phyloP scores from a whole-genome alignment of 2,329 filamentous ascomycete species.

The Stemphylium vesicarium region DNA sequence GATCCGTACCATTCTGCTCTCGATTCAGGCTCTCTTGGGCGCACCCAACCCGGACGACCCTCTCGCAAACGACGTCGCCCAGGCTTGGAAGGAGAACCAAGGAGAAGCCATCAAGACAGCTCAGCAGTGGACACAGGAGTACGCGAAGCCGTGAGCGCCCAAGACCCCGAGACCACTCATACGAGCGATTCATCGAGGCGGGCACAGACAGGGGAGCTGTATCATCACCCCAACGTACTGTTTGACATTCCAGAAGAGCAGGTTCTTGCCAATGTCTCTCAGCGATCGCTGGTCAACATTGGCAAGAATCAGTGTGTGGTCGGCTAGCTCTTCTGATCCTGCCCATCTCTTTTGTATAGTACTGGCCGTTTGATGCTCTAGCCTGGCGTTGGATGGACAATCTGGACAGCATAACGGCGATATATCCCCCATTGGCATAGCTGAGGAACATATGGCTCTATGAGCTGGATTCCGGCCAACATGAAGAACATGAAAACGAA shows the following conservation, averaged over 20 bases:
- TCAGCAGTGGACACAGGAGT: conserved; percentile 86
- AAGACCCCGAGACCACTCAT: neutral
- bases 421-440: conserved; percentile 21
- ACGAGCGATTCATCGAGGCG: neutral
- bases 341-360: conserved; percentile 15
- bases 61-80: conserved; percentile 96
- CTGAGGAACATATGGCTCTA: conserved; percentile 13
- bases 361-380: conserved; percentile 16
- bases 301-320: neutral
- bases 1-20: conserved; percentile 97
- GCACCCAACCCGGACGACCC: conserved; percentile 98
- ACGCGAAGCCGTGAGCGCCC: conserved; percentile 61
- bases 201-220: neutral
- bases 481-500: conserved; percentile 27
- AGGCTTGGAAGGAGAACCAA: conserved; percentile 97
- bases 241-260: conserved; percentile 1
- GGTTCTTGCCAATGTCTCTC: neutral
- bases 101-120: conserved; percentile 90
- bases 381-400: conserved; percentile 28
- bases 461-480: conserved; percentile 11
- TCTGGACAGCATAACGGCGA: conserved; percentile 24
- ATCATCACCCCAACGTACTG: neutral
- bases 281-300: neutral
- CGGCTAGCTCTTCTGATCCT: conserved; percentile 3
- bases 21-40: conserved; percentile 94